Base-by-base conservation (phyloP, 1,284 basidiomycete species). In the Fomes fomentarius region DNA sequence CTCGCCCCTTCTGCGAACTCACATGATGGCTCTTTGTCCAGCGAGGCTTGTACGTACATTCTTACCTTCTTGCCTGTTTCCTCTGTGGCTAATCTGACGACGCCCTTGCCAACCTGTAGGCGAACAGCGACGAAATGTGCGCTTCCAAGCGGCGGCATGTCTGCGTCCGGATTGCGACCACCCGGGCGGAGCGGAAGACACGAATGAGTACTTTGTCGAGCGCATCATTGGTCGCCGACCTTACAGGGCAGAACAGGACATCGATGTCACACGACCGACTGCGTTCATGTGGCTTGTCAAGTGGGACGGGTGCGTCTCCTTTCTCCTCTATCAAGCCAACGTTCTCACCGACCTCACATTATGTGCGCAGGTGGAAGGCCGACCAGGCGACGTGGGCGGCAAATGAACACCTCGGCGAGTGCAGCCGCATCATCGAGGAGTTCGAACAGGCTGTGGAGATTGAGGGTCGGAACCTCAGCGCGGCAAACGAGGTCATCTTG, bases 181-280 rank as follows among this genome's bases (percentile, higher is more conserved):
- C 24, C 53, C 61, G 2, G 58, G 55, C 10, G 51, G 48, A 10
- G 58, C 56, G 2, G 55, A 55, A 22, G 58, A 57, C 35, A 60
- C 56, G 21, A 40, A 60, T 43, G 58, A 60, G 41, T 62, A 62
- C 46, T 62, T 58, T 9, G 56, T 62, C n/a, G 61, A 62, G 46
- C 61, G 61, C 33, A 60, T 62, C 40, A 62, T 62, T 21, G 61
- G 61, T 7, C 57, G 61, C 14, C 51, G 55, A 2, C 56, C 54
- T n/a, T 60, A 57, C 49, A 50, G 50, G 6, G 43, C 54, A 2
- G 46, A 54, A 34, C 1, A 49, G 39, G 56, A 51, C 22, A 28
- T 34, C 3, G 43, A 50, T 22, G 34, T 56, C 33, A 35, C 44
- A 12, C 39, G 33, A 24, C 50, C 53, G 2, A 47, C 37, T 2